Evolutionary conservation across 225 moss, liverwort and hornwort species (phyloP), one percentile per base, ranked within the genome.

Genomic region (Bryum argenteum): DNA sequence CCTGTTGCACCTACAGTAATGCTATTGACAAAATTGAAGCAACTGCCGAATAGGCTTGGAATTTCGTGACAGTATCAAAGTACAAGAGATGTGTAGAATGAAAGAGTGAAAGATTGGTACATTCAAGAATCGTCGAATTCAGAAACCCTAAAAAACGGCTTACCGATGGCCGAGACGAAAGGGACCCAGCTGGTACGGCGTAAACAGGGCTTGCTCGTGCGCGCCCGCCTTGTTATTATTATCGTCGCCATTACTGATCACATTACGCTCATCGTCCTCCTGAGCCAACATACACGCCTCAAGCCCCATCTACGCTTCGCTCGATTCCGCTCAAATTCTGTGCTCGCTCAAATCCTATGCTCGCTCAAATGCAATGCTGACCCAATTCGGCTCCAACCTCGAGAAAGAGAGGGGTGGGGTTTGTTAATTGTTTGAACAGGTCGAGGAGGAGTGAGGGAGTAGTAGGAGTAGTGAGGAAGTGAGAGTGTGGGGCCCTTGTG

Each of bases 151-250:
- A 48, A 48, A 48, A 48, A 6, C 16, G 6, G 15, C 15, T 15
- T 67, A 88, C 87, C 84, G 62, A 72, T 88, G 88, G 3, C 78
- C 72, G 72, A 88, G 85, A 40, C 22, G 80, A 55, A 85, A 85
- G 1, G 72, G 80, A 1, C 88, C 88, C n/a, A 85, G 24, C 44
- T 85, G 82, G 13, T 51, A 88, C 9, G 82, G 16, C 6, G 78
- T 85, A 24, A 88, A 71, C 0, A 88, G 85, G 44, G 88, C 85
- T 70, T 88, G 82, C 82, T 85, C 20, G 45, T 80, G 72, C 9
- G n/a, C 17, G 6, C 48, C 67, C 69, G 22, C 61, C 78, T 85
- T 88, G 16, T 40, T 13, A 4, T 22, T 28, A 28, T 57, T 58
- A 16, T 58, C 17, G 0, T 73, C 81, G 28, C 54, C 75, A 7